Percentiles rank a stretch among this genome's conserved stretches.
phyloP scores from a whole-genome alignment of 225 moss, liverwort and hornwort species.

The Marchantia paleacea region DNA sequence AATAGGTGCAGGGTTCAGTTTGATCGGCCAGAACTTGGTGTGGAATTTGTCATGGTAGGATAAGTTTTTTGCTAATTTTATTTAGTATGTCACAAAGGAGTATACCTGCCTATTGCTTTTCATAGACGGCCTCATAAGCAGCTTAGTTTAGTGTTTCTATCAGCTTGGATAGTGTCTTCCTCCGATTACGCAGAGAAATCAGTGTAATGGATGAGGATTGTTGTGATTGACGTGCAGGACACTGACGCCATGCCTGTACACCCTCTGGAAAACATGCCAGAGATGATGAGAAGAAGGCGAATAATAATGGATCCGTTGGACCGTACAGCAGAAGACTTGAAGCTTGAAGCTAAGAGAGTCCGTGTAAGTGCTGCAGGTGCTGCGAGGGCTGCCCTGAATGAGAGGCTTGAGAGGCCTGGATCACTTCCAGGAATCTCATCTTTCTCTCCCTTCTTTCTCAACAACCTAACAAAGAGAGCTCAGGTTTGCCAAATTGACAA shows the following conservation, averaged over 20 bases:
- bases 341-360: conserved; percentile 49
- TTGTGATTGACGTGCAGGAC: conserved; percentile 50
- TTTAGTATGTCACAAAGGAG: too few species aligned
- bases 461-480: conserved; percentile 71
- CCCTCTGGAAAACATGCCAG: conserved; percentile 95
- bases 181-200: not conserved
- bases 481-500: conserved; percentile 55
- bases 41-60: conserved; percentile 91
- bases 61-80: not conserved
- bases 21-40: conserved; percentile 97
- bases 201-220: not conserved
- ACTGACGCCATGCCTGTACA: conserved; percentile 95
- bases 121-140: too few species aligned
- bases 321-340: conserved; percentile 59
- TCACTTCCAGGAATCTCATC: conserved; percentile 44
- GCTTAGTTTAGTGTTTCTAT: too few species aligned
- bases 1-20: conserved; percentile 96
- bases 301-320: conserved; percentile 56
- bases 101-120: too few species aligned
- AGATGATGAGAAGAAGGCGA: conserved; percentile 78
- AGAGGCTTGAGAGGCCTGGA: conserved; percentile 71
- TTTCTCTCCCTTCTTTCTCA: conserved; percentile 67
- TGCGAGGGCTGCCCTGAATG: conserved; percentile 87
- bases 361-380: conserved; percentile 66
- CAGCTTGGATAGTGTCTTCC: too few species aligned